Percentiles rank a stretch among this genome's conserved stretches.
Evolutionary conservation across 176 grass and related monocot genomes (phyloP).

Genomic region (Rhynchospora tenuis): DNA sequence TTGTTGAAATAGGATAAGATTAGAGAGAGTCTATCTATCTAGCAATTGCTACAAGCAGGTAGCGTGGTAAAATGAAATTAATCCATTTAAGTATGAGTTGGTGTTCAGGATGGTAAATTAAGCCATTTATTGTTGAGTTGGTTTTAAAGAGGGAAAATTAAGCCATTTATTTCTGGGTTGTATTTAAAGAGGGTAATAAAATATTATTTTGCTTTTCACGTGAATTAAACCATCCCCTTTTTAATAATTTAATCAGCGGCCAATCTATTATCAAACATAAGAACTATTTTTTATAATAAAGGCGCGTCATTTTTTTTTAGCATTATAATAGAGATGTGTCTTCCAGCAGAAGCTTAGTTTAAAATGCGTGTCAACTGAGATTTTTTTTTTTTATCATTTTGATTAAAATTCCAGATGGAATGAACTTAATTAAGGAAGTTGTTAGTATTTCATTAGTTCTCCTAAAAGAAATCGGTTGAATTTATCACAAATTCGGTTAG

Average conservation of each 20-base stretch:
- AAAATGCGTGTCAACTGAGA: too few relatives aligned
- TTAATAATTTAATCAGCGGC: neutral
- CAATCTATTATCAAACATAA: neutral
- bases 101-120: neutral
- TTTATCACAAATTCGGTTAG: too few relatives aligned
- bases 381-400: too few relatives aligned
- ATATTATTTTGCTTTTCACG: neutral
- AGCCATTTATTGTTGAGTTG: neutral
- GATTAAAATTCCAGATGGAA: too few relatives aligned
- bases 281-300: neutral
- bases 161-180: neutral
- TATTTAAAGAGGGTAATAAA: neutral
- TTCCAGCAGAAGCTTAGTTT: too few relatives aligned
- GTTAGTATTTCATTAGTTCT: too few relatives aligned
- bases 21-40: neutral
- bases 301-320: too few relatives aligned
- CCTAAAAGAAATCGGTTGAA: too few relatives aligned
- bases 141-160: neutral
- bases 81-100: neutral
- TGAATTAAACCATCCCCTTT: neutral
- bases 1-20: neutral
- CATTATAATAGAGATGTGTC: too few relatives aligned
- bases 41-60: neutral
- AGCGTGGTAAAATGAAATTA: conserved; percentile 1
- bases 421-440: too few relatives aligned